Evolutionary conservation across 345 rosid genomes (phyloP).

Genomic region (Adansonia digitata): DNA sequence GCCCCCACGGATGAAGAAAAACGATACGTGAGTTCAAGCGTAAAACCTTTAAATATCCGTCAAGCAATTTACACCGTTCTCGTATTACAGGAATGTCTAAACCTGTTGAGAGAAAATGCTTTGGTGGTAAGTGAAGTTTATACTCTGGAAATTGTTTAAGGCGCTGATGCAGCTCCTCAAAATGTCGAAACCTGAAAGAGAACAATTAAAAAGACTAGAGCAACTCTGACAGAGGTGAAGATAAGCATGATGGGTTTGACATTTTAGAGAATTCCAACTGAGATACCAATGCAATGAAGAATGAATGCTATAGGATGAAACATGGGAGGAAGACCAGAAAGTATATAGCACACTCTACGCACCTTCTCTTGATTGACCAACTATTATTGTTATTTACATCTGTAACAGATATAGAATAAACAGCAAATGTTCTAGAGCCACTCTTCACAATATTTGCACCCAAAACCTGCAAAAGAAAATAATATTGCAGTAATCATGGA

Average conservation of each 20-base stretch:
- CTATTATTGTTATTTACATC: slow-evolving; percentile 73
- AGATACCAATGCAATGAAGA: not conserved
- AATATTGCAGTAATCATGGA: slow-evolving; percentile 13
- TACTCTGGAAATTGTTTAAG: slow-evolving; percentile 87
- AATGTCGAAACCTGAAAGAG: slow-evolving; percentile 79
- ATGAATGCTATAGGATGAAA: not conserved
- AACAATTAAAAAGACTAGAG: slow-evolving; percentile 12
- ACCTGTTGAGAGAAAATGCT: slow-evolving; percentile 94
- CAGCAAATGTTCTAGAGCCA: slow-evolving; percentile 84
- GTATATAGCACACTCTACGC: slow-evolving; percentile 14
- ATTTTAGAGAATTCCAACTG: not conserved
- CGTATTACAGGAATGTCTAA: slow-evolving; percentile 71
- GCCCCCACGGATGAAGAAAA: not conserved
- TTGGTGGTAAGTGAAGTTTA: slow-evolving; percentile 91
- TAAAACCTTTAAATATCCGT: slow-evolving; percentile 79
- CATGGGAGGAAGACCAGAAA: slow-evolving; percentile 18
- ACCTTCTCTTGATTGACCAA: slow-evolving; percentile 99
- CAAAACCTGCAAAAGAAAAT: slow-evolving; percentile 65
- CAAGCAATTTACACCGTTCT: slow-evolving; percentile 89
- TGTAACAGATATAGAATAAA: slow-evolving; percentile 86
- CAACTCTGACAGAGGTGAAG: not conserved
- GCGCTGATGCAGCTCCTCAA: slow-evolving; percentile 97
- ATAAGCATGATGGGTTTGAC: slow-evolving; percentile 1
- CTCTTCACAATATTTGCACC: slow-evolving; percentile 97
- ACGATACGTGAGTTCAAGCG: slow-evolving; percentile 18